A percentile compares a stretch with the other conserved stretches of the same genome.
phyloP scores from a whole-genome alignment of 148 eudicot genomes.

The Rheum nobile region DNA sequence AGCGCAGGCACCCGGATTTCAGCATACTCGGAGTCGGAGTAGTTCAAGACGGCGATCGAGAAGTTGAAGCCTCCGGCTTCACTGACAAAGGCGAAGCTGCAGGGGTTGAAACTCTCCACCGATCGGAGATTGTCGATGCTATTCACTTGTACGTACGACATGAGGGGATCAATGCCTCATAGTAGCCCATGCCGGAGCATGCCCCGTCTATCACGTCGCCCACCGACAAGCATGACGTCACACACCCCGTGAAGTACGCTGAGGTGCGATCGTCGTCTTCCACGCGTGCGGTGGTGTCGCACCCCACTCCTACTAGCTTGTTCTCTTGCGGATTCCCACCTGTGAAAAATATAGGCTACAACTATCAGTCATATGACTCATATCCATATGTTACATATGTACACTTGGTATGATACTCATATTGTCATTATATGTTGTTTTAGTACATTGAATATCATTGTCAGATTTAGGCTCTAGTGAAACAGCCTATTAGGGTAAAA shows the following conservation, averaged over 20 bases:
- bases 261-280: not conserved
- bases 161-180: not conserved
- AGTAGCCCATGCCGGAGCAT: not conserved
- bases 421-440: too few relatives aligned
- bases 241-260: not conserved
- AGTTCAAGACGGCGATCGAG: not conserved
- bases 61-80: not conserved
- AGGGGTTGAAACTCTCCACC: not conserved
- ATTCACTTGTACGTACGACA: not conserved
- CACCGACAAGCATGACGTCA: not conserved
- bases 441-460: too few relatives aligned
- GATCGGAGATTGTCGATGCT: not conserved
- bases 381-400: too few relatives aligned
- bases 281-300: constrained; percentile 2
- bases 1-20: not conserved
- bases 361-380: too few relatives aligned
- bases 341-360: too few relatives aligned
- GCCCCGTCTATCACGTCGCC: not conserved
- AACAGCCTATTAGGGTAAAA: too few relatives aligned
- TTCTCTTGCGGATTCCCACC: too few relatives aligned
- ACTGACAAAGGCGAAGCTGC: not conserved
- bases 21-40: not conserved
- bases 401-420: too few relatives aligned
- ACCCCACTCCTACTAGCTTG: not conserved
- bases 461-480: too few relatives aligned